Base-by-base conservation (phyloP, 139 green algal species). In the Chlorella vulgaris region DNA sequence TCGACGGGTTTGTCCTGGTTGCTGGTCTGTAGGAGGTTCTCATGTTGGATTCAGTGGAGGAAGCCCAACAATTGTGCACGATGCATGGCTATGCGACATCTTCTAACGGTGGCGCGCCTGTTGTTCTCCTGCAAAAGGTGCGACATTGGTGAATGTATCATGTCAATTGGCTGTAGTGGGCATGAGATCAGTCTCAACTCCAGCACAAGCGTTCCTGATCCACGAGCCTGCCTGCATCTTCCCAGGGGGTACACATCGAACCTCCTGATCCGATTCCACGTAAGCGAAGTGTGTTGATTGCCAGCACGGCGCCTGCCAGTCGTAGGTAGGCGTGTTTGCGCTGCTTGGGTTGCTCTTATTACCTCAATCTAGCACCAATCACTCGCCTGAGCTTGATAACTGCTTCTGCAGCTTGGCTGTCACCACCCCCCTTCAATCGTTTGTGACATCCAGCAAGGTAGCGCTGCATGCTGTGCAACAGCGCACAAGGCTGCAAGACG, bases 11-110 rank as follows among this genome's bases (percentile, higher is more conserved):
- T n/a, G n/a, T 40, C 42, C 7, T 40, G 19, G 2, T 26, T 31
- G 39, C 24, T 31, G 35, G 36, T 24, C 38, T 63, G 35, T 65
- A 83, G 77, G 66, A 83, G 28, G 28, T 40, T 26, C 73, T 88
- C 22, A 76, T 84, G 61, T 47, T 88, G 22, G 79, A 88, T 22
- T 63, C 29, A 21, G 3, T 81, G 21, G 73, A 81, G 26, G 50
- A 85, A 50, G 84, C 58, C 7, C 62, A 75, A 19, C 31, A 40
- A 21, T 60, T 88, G 19, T 74, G 42, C 19, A 19, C n/a, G n/a
- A 55, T 61, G 43, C 61, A 83, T 38, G 83, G 83, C 36, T 88
- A 67, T 58, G 31, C 29, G 1, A 39, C 43, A 15, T 18, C 15
- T 18, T 26, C n/a, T 6, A 39, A 71, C 21, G 71, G 53, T 3